Evolutionary conservation across 352 stramenopile genomes (phyloP).

Genomic region (Albugo candida): DNA sequence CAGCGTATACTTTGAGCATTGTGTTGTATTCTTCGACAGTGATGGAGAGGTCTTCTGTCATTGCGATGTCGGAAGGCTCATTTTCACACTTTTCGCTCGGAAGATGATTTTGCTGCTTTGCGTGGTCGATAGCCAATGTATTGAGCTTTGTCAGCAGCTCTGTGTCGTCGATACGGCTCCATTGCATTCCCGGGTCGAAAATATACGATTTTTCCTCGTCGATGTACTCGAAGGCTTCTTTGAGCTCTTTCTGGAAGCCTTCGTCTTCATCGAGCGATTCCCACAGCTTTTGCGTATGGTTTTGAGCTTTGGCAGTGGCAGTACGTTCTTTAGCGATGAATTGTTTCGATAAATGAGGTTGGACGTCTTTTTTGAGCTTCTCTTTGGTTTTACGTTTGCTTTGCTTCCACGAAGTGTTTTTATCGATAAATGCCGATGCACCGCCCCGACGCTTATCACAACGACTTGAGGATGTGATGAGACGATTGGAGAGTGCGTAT

Average conservation of each 20-base stretch:
- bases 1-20: conserved; percentile 41
- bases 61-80: too few species aligned
- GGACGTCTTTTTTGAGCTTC: conserved; percentile 40
- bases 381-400: conserved; percentile 36
- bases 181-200: neutral
- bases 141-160: conserved; percentile 3
- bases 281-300: too few species aligned
- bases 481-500: too few species aligned
- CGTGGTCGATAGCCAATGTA: too few species aligned
- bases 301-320: too few species aligned
- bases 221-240: too few species aligned
- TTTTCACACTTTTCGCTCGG: too few species aligned
- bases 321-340: conserved; percentile 24
- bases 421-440: conserved; percentile 39
- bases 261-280: conserved; percentile 1
- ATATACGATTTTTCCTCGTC: too few species aligned
- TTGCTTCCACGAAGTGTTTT: conserved; percentile 29
- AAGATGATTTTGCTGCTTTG: too few species aligned
- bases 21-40: conserved; percentile 57
- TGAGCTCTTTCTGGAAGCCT: neutral
- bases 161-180: conserved; percentile 3
- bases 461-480: too few species aligned
- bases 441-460: conserved; percentile 48
- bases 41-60: too few species aligned
- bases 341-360: conserved; percentile 16